Conservation (phyloP, 2,329 filamentous ascomycete genomes). For the Fusarium sp. region DNA sequence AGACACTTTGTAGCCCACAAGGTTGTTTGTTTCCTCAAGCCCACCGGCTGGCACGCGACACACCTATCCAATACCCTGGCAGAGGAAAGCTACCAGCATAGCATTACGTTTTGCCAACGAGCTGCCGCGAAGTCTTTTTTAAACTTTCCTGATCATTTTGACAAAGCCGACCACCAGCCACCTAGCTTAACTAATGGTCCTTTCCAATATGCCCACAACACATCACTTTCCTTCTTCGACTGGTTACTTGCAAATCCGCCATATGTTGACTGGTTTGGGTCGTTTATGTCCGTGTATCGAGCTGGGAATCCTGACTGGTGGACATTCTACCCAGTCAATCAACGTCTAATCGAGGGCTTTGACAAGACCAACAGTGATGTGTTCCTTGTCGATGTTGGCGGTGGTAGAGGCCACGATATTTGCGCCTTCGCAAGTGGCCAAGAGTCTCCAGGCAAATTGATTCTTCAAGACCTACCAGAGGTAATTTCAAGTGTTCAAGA, state of each 20-base stretch:
- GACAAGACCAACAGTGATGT: conserved; percentile 8
- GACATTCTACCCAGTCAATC: conserved; percentile 20
- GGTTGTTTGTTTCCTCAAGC: conserved; percentile 16
- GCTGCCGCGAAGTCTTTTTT: conserved; percentile 18
- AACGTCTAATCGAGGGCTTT: conserved; percentile 14
- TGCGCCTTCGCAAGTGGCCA: conserved; percentile 25
- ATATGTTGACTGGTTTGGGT: conserved; percentile 25
- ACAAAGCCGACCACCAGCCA: conserved; percentile 18
- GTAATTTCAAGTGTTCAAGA: conserved; percentile 21
- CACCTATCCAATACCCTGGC: conserved; percentile 23
- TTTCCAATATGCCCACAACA: conserved; percentile 27
- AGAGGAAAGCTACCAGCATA: conserved; percentile 24
- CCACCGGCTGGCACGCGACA: conserved; percentile 25
- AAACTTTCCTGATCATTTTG: conserved; percentile 24
- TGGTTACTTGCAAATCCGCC: conserved; percentile 22
- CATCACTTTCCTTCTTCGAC: conserved; percentile 20
- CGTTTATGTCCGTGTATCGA: conserved; percentile 32
- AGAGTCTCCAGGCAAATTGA: conserved; percentile 2
- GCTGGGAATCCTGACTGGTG: conserved; percentile 26
- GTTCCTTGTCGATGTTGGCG: conserved; percentile 38
- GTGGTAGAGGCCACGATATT: conserved; percentile 38
- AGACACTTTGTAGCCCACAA: conserved; percentile 30
- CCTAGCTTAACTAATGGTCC: conserved; percentile 12
- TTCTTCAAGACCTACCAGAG: conserved; percentile 42
- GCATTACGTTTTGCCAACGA: conserved; percentile 25